These are phyloP conservation scores for Colletotrichum sp. DNA, from an alignment of 2,329 filamentous ascomycete species.

Conservation along the genomic window DNA sequence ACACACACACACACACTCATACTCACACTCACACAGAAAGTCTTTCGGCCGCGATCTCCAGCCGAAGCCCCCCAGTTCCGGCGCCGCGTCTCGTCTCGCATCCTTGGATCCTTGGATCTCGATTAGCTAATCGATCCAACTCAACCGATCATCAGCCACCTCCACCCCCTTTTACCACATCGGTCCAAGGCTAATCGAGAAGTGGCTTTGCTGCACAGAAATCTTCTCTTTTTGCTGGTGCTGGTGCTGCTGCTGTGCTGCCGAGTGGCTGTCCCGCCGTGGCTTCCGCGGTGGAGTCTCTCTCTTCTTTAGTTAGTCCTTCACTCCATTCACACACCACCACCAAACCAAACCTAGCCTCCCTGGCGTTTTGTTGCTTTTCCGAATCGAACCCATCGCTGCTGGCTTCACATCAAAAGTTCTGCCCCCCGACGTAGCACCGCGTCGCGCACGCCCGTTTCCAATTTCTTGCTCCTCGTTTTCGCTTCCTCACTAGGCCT, in stretches of 20 bases:
- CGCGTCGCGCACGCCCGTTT: neutral
- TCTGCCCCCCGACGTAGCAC: neutral
- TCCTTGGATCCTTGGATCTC: neutral
- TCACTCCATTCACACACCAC: neutral
- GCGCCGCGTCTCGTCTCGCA: neutral
- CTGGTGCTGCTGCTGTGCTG: neutral
- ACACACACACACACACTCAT: neutral
- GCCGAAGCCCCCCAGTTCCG: neutral
- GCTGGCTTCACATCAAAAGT: neutral
- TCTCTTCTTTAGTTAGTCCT: neutral
- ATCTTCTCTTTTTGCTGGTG: neutral
- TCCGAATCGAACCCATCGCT: neutral
- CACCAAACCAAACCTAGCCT: neutral
- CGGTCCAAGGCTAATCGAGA: neutral
- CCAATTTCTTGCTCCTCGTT: neutral
- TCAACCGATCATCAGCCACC: neutral
- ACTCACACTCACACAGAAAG: neutral
- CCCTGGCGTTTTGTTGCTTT: neutral
- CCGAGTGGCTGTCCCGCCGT: neutral
- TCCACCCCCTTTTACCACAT: neutral
- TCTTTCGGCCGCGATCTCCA: neutral
- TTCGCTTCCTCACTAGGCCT: neutral
- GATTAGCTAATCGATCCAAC: neutral
- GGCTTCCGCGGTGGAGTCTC: neutral
- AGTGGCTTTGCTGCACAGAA: neutral